phyloP scores from a whole-genome alignment of 352 stramenopile genomes.

The Aphanomyces cochlioides region DNA sequence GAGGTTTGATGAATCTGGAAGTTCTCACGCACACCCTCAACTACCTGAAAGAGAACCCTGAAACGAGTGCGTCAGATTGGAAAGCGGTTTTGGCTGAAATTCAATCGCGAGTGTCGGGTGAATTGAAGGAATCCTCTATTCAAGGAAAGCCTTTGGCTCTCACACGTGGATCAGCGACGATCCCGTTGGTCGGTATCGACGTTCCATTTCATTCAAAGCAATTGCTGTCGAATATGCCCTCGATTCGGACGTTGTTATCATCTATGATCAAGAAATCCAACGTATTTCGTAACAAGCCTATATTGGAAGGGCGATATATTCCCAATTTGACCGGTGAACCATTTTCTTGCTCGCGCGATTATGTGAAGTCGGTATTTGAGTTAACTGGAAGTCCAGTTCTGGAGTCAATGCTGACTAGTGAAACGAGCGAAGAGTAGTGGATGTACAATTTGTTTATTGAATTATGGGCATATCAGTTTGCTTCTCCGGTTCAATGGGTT shows the following conservation, averaged over 20 bases:
- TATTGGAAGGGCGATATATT: slow-evolving; percentile 75
- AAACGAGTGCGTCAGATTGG: too few species aligned
- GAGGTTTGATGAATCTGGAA: slow-evolving; percentile 74
- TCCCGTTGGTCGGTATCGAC: slow-evolving; percentile 78
- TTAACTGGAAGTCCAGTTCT: slow-evolving; percentile 66
- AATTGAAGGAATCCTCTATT: too few species aligned
- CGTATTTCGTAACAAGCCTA: slow-evolving; percentile 55
- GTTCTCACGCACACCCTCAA: slow-evolving; percentile 65
- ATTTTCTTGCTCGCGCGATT: slow-evolving; percentile 67
- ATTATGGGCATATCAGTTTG: slow-evolving; percentile 83
- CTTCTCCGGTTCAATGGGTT: slow-evolving; percentile 84
- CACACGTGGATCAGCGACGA: slow-evolving; percentile 60
- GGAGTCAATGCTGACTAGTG: slow-evolving; percentile 50
- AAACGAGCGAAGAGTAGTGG: slow-evolving; percentile 54
- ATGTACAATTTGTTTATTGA: slow-evolving; percentile 71
- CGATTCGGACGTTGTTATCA: slow-evolving; percentile 62
- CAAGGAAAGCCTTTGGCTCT: slow-evolving; percentile 52
- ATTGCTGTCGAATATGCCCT: slow-evolving; percentile 66
- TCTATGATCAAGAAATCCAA: slow-evolving; percentile 61
- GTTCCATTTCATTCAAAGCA: slow-evolving; percentile 83
- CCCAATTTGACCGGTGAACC: slow-evolving; percentile 75
- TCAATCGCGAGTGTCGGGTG: too few species aligned
- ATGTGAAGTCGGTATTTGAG: slow-evolving; percentile 65
- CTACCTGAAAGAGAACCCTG: background rate
- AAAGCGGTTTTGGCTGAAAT: too few species aligned